phyloP scores from a whole-genome alignment of 1,139 yeast species.

The Yamadazyma epiphylla region DNA sequence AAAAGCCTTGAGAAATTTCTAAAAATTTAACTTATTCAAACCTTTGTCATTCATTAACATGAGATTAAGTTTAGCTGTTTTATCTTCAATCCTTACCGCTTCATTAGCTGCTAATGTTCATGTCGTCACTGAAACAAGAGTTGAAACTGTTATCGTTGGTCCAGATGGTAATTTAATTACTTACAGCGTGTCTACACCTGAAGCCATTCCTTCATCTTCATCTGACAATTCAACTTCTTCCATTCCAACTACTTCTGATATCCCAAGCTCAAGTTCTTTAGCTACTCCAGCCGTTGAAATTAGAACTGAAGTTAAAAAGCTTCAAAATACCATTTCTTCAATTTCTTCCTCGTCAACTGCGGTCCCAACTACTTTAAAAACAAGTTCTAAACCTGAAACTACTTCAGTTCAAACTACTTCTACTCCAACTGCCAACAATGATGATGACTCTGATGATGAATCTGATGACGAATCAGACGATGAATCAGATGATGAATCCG shows the following conservation, averaged over 20 bases:
- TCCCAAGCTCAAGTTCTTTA: constrained; percentile 3
- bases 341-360: constrained; percentile 1
- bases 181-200: constrained; percentile 5
- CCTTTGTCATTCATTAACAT: not conserved
- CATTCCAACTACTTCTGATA: constrained; percentile 1
- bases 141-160: constrained; percentile 14
- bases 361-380: constrained; percentile 2
- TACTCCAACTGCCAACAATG: constrained; percentile 4
- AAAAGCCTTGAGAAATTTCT: no score
- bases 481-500: constrained; percentile 12
- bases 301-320: no score
- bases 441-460: constrained; percentile 5
- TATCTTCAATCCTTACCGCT: constrained; percentile 13
- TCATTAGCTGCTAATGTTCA: constrained; percentile 12
- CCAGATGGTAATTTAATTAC: constrained; percentile 5
- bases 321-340: constrained; percentile 2
- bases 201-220: constrained; percentile 3
- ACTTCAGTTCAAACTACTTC: constrained; percentile 10
- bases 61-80: constrained; percentile 12
- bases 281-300: constrained; percentile 4
- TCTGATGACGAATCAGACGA: constrained; percentile 5
- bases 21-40: not conserved
- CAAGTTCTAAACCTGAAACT: constrained; percentile 3
- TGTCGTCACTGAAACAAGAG: constrained; percentile 16
- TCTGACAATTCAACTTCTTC: constrained; percentile 1